Evolutionary conservation across 352 stramenopile species (phyloP).

Genomic region (Globisporangium paddicum): DNA sequence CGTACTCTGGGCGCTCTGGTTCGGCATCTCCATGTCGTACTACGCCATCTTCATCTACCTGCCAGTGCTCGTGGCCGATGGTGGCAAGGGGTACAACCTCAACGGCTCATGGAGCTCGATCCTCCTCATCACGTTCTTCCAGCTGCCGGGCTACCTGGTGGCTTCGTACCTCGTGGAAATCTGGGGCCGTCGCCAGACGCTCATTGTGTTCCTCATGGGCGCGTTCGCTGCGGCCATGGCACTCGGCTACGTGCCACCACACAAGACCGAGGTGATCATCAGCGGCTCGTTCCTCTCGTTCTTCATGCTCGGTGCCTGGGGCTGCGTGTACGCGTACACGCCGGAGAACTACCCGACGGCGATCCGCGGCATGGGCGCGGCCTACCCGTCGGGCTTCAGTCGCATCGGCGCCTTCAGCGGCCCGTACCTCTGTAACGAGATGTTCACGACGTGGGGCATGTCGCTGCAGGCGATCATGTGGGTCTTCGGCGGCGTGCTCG

Average conservation of each 20-base stretch:
- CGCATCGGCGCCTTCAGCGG: conserved; percentile 63
- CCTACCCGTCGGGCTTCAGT: conserved; percentile 60
- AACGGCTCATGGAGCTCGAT: conserved; percentile 48
- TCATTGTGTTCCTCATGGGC: conserved; percentile 46
- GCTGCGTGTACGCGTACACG: conserved; percentile 68
- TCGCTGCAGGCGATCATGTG: conserved; percentile 66
- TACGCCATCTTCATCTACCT: conserved; percentile 70
- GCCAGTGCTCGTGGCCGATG: conserved; percentile 30
- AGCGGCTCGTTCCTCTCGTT: conserved; percentile 52
- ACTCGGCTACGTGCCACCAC: conserved; percentile 50
- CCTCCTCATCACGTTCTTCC: conserved; percentile 56
- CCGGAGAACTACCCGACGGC: conserved; percentile 71
- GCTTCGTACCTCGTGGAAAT: conserved; percentile 48
- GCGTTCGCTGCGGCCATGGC: conserved; percentile 45
- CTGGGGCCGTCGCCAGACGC: conserved; percentile 46
- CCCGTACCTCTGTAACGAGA: conserved; percentile 55
- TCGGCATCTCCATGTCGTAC: conserved; percentile 66
- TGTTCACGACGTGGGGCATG: conserved; percentile 52
- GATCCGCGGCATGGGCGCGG: conserved; percentile 63
- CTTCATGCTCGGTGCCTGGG: conserved; percentile 67
- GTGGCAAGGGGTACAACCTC: conserved; percentile 56
- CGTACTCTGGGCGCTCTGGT: conserved; percentile 67
- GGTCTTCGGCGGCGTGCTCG: conserved; percentile 58
- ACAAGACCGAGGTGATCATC: conserved; percentile 38
- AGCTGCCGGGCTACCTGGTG: conserved; percentile 57